Conservation (phyloP, 495 filamentous ascomycete species). For the Beverwykella pulmonaria region DNA sequence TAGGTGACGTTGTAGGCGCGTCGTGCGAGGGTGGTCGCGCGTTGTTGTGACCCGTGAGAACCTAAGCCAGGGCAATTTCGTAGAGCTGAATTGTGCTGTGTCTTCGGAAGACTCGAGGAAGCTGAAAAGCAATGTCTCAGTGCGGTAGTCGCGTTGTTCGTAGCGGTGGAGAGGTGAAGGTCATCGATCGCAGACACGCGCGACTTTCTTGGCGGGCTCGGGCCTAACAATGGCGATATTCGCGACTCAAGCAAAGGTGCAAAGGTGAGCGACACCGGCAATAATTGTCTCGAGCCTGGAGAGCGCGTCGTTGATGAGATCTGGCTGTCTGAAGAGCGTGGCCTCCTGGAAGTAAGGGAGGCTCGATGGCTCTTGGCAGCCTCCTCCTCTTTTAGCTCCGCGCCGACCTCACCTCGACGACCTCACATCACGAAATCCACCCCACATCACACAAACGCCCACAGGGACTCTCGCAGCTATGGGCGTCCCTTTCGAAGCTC, state of each 20-base stretch:
- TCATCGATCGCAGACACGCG: slow-evolving; percentile 14
- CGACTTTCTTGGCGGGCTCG: slow-evolving; percentile 8
- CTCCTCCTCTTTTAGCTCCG: slow-evolving; percentile 10
- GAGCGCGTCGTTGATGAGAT: slow-evolving; percentile 32
- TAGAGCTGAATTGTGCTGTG: neutral
- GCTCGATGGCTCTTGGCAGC: neutral
- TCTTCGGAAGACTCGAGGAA: neutral
- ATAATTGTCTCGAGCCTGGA: slow-evolving; percentile 22
- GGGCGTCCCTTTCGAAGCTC: slow-evolving; percentile 94
- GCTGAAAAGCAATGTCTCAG: slow-evolving; percentile 13
- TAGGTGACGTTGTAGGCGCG: slow-evolving; percentile 18
- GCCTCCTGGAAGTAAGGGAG: slow-evolving; percentile 17
- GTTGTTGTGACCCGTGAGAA: slow-evolving; percentile 12
- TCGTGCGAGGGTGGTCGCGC: slow-evolving; percentile 21
- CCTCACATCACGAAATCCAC: neutral
- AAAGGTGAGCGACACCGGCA: slow-evolving; percentile 25
- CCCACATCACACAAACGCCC: slow-evolving; percentile 11
- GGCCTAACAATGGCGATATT: slow-evolving; percentile 17
- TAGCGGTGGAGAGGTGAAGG: slow-evolving; percentile 17
- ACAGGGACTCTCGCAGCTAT: slow-evolving; percentile 54
- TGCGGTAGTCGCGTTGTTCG: slow-evolving; percentile 26
- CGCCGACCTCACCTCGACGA: slow-evolving; percentile 18
- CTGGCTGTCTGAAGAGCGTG: slow-evolving; percentile 20
- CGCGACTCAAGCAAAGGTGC: slow-evolving; percentile 32
- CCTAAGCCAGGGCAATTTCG: neutral